These are phyloP conservation scores for Calcarisporium arbuscula DNA, from an alignment of 2,329 filamentous ascomycete genomes.

Conservation along the genomic window DNA sequence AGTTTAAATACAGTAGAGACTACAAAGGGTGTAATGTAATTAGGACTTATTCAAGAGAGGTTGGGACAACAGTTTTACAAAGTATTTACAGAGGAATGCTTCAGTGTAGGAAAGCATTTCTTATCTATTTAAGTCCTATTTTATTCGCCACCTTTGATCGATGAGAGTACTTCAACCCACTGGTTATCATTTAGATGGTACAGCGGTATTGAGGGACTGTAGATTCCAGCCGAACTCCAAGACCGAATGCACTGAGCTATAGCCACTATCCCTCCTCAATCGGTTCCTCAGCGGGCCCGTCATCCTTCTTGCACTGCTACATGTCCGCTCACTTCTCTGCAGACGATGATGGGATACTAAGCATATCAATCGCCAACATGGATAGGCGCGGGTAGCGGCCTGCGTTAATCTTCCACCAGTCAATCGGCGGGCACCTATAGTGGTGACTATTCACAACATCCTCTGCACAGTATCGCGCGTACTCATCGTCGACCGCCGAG, in stretches of 20 bases:
- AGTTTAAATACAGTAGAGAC: too few species aligned
- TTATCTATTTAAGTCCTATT: neutral
- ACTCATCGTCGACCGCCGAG: slow-evolving; percentile 3
- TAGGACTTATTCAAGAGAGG: neutral
- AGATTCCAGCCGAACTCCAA: slow-evolving; percentile 7
- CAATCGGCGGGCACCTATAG: slow-evolving; percentile 3
- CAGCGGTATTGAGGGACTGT: slow-evolving; percentile 4
- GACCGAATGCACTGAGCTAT: slow-evolving; percentile 8
- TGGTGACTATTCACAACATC: slow-evolving; percentile 7
- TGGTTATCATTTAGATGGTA: slow-evolving; percentile 3
- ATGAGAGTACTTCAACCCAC: slow-evolving; percentile 4
- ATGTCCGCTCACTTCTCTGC: slow-evolving; percentile 7
- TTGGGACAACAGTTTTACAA: neutral
- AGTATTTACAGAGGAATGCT: neutral
- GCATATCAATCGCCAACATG: slow-evolving; percentile 8
- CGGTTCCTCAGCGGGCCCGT: slow-evolving; percentile 6
- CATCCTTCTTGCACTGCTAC: slow-evolving; percentile 6
- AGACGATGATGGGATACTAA: slow-evolving; percentile 8
- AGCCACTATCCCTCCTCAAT: slow-evolving; percentile 6
- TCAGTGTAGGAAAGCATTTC: neutral
- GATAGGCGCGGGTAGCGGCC: slow-evolving; percentile 7
- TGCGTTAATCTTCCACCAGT: slow-evolving; percentile 7
- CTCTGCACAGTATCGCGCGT: slow-evolving; percentile 4
- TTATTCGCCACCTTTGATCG: slow-evolving; percentile 1
- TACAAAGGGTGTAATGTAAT: too few species aligned